Percentiles rank a stretch among this genome's conserved stretches.
phyloP scores from a whole-genome alignment of 2,329 filamentous ascomycete species.

The Colletotrichum truncatum region DNA sequence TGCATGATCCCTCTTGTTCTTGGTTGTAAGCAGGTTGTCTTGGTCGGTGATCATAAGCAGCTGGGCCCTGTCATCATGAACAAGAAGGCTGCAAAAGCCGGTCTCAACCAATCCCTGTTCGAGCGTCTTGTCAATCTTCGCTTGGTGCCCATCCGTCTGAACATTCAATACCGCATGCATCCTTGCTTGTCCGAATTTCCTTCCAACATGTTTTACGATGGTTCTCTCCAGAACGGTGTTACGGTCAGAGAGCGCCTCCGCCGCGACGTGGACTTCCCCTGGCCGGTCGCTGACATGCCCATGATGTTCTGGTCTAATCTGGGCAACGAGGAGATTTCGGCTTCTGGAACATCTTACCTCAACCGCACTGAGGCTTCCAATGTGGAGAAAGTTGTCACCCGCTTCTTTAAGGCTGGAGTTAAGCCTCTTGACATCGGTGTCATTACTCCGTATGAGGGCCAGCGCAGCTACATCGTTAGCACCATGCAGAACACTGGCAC shows the following conservation, averaged over 20 bases:
- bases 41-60: constrained; percentile 98
- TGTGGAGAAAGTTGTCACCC: constrained; percentile 97
- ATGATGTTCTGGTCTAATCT: constrained; percentile 99
- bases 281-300: constrained; percentile 91
- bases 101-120: constrained; percentile 97
- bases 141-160: constrained; percentile 88
- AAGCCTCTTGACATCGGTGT: constrained; percentile 93
- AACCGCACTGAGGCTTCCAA: constrained; percentile 98
- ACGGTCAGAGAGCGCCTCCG: constrained; percentile 88
- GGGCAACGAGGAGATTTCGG: constrained; percentile 97
- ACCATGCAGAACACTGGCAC: constrained; percentile 99
- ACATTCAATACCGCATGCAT: constrained; percentile 99
- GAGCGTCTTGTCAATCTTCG: constrained; percentile 95
- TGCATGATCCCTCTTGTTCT: constrained; percentile 98
- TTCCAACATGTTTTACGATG: constrained; percentile 99
- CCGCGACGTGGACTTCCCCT: constrained; percentile 96
- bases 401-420: constrained; percentile 99
- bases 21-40: constrained; percentile 98
- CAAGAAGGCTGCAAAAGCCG: constrained; percentile 98
- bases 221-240: constrained; percentile 94
- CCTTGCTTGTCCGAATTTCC: constrained; percentile 97
- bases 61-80: constrained; percentile 99
- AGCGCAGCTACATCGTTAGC: constrained; percentile 97
- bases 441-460: constrained; percentile 98
- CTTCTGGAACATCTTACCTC: constrained; percentile 96